These are phyloP conservation scores for Acorus calamus DNA, from an alignment of 106 monocot genomes.

Conservation along the genomic window DNA sequence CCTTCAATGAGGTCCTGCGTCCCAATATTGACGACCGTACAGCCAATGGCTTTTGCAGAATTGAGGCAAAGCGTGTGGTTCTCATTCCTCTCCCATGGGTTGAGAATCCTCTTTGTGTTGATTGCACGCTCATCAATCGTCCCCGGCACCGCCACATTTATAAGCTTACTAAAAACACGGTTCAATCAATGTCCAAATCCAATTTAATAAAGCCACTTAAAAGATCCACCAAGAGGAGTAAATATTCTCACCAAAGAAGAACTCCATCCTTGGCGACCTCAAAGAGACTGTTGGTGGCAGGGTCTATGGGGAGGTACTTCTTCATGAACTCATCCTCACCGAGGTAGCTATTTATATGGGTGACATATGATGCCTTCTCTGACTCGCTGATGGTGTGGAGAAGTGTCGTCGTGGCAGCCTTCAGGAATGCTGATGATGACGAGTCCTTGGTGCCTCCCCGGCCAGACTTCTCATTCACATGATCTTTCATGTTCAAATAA, in stretches of 20 bases:
- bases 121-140: no score
- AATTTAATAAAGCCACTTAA: no score
- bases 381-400: constrained; percentile 40
- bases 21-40: no score
- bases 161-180: no score
- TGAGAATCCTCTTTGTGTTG: no score
- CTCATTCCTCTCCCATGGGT: no score
- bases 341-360: constrained; percentile 30
- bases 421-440: constrained; percentile 24
- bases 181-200: no score
- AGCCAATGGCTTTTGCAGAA: no score
- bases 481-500: constrained; percentile 31
- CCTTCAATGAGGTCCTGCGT: no score
- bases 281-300: constrained; percentile 22
- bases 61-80: no score
- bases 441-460: constrained; percentile 7
- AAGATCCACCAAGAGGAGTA: no score
- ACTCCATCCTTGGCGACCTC: constrained; percentile 31
- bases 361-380: constrained; percentile 32
- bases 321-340: constrained; percentile 25
- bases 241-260: constrained; percentile 23
- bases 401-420: constrained; percentile 27
- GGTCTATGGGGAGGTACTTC: constrained; percentile 26
- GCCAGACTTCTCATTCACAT: not conserved
- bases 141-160: no score